Evolutionary conservation across 768 basidiomycete genomes (phyloP).

Genomic region (Pholiota conissans): DNA sequence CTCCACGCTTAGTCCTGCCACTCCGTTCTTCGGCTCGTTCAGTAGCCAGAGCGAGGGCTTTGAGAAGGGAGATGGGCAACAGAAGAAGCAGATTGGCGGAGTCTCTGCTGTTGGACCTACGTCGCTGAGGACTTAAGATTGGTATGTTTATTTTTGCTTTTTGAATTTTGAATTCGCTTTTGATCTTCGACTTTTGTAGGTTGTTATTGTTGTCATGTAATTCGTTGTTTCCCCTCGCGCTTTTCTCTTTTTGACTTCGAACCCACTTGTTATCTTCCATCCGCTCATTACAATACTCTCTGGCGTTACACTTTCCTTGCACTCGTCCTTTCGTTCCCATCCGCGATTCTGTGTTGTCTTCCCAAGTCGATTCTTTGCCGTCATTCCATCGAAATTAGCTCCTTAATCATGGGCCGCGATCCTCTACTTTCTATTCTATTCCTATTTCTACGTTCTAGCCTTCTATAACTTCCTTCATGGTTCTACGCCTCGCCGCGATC

Average conservation of each 20-base stretch:
- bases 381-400: background rate
- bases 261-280: background rate
- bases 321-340: background rate
- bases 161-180: no score
- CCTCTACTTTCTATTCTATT: slow-evolving; percentile 4
- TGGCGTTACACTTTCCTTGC: slow-evolving; percentile 1
- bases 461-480: background rate
- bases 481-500: background rate
- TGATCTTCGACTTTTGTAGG: no score
- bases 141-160: no score
- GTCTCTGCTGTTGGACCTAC: background rate
- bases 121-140: background rate
- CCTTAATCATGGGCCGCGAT: background rate
- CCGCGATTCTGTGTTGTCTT: background rate
- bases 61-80: slow-evolving; percentile 22
- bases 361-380: background rate
- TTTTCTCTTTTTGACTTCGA: background rate
- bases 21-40: slow-evolving; percentile 70
- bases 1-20: slow-evolving; percentile 68
- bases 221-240: background rate
- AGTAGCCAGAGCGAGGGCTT: slow-evolving; percentile 31
- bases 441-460: slow-evolving; percentile 1
- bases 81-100: background rate
- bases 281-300: background rate
- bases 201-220: no score